A percentile compares a stretch with the other conserved stretches of the same genome.
Conservation (phyloP, 805 yeast species). For the Sugiyamaella marilandica region DNA sequence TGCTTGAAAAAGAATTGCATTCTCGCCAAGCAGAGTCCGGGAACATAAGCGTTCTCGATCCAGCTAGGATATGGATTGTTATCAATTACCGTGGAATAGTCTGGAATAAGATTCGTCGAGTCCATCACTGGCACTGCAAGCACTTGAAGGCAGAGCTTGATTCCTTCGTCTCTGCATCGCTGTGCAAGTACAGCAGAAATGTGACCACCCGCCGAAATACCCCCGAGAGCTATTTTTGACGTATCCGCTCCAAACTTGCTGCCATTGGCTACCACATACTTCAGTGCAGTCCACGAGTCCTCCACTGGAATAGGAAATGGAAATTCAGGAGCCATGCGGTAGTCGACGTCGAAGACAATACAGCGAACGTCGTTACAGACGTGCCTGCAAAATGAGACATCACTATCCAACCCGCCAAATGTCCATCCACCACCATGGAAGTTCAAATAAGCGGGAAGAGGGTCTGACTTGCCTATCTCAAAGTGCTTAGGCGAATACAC, state of each 20-base stretch:
- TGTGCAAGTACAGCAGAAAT: slow-evolving; percentile 24
- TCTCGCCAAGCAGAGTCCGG: slow-evolving; percentile 6
- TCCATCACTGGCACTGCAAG: slow-evolving; percentile 6
- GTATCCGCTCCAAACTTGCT: slow-evolving; percentile 11
- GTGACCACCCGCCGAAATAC: slow-evolving; percentile 43
- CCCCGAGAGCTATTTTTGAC: slow-evolving; percentile 38
- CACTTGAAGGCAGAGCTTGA: slow-evolving; percentile 5
- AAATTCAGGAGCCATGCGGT: slow-evolving; percentile 45
- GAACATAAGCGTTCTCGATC: not conserved
- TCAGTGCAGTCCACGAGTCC: slow-evolving; percentile 31
- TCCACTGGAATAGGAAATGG: slow-evolving; percentile 45
- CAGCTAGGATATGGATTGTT: slow-evolving; percentile 8
- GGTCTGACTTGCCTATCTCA: not conserved
- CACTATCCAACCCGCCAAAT: slow-evolving; percentile 7
- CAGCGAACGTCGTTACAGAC: slow-evolving; percentile 7
- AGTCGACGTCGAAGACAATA: slow-evolving; percentile 40
- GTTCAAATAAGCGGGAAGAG: slow-evolving; percentile 7
- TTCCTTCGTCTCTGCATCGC: slow-evolving; percentile 8
- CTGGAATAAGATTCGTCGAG: not conserved
- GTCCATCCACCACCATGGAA: slow-evolving; percentile 14
- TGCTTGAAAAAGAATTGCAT: slow-evolving; percentile 5
- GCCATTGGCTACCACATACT: slow-evolving; percentile 10
- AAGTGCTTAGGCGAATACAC: slow-evolving; percentile 3
- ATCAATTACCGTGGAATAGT: not conserved
- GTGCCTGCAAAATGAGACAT: slow-evolving; percentile 4